Conservation (phyloP, 2,329 filamentous ascomycete species). For the Botrytis pseudocinerea region DNA sequence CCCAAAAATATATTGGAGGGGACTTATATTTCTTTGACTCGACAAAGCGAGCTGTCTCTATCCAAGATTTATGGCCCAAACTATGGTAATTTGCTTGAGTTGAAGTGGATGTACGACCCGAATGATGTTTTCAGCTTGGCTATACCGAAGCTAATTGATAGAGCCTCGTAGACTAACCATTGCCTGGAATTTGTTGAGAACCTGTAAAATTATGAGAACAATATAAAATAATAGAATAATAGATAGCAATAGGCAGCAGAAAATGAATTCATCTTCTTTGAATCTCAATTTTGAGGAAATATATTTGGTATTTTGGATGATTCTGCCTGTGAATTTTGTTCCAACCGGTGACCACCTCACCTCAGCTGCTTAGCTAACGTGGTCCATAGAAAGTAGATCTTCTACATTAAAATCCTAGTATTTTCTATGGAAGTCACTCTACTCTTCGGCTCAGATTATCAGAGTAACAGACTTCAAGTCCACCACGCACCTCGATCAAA, state of each 20-base stretch:
- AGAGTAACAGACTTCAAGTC: neutral
- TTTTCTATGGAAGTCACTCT: neutral
- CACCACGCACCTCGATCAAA: neutral
- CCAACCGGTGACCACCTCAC: neutral
- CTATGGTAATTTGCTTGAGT: conserved; percentile 28
- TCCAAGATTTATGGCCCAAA: conserved; percentile 40
- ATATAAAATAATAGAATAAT: neutral
- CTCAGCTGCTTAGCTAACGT: neutral
- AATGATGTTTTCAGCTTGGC: conserved; percentile 42
- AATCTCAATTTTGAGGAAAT: neutral
- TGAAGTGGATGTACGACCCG: conserved; percentile 44
- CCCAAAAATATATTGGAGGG: conserved; percentile 37
- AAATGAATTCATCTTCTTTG: neutral
- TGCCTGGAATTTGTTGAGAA: too few species aligned
- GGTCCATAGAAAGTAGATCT: neutral
- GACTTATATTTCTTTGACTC: conserved; percentile 41
- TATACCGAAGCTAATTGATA: conserved; percentile 37
- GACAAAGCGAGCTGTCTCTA: conserved; percentile 30
- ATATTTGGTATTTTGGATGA: neutral
- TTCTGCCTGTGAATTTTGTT: neutral
- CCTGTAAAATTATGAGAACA: neutral
- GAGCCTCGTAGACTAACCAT: neutral
- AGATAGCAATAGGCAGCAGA: neutral
- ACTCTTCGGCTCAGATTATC: neutral
- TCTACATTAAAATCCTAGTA: neutral